Evolutionary conservation across 306 rosid genomes (phyloP), one percentile per base, ranked within the genome.

Genomic region (Potentilla sterilis): DNA sequence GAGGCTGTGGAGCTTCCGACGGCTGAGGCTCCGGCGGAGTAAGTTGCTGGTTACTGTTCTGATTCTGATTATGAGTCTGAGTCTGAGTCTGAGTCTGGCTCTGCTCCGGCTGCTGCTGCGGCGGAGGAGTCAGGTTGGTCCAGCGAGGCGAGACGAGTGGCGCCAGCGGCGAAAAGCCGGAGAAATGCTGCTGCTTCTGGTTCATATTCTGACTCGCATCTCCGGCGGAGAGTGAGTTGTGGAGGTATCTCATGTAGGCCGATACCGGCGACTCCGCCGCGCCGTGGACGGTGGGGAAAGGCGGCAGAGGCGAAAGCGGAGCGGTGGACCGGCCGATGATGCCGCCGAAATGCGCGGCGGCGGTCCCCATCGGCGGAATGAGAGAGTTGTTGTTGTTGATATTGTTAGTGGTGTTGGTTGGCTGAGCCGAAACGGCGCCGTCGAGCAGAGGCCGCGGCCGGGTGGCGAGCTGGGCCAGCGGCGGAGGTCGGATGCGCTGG

Each of bases 401-500:
- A 28, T 28, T 28, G 28, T 28, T 28, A 28, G 28, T 28, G 28
- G 28, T 28, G 28, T 21, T 59, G 86, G 6, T 52, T 4, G 37
- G 69, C 42, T 14, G 80, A 15, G 79, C 80, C 15, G 87, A 84
- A 2, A 71, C 48, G 48, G 67, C 83, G 72, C 57, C 40, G 75
- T 83, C 81, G 11, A 90, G 79, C 67, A 87, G 15, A 37, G 89
- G 74, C 0, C 90, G 83, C 0, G 92, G 98, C 11, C 96, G 97
- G 78, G 83, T 82, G 76, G 73, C 82, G 62, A 95, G 78, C 19
- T 89, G 96, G 2, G 87, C 88, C 21, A 95, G 86, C 3, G 99
- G 99, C 5, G 99, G 98, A 59, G 99, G 99, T 1, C 99, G 97
- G 51, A 96, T 96, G 41, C 96, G 84, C 82, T 96, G 99, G 58